These are phyloP conservation scores for Xylaria palmicola DNA, from an alignment of 495 filamentous ascomycete species.

Conservation along the genomic window DNA sequence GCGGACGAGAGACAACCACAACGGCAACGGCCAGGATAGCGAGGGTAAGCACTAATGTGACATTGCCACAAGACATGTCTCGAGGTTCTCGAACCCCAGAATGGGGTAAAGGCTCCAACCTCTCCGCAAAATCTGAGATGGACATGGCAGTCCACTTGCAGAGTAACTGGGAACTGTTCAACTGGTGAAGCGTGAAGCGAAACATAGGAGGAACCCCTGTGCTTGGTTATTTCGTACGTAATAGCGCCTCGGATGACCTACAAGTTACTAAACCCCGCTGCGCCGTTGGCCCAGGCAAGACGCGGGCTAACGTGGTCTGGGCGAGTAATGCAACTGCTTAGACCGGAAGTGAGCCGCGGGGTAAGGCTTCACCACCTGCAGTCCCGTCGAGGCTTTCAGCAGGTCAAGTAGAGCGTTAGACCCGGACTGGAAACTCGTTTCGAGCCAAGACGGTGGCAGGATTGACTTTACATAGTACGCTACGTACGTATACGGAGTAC, in stretches of 20 bases:
- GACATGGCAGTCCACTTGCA: neutral
- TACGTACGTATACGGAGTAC: too few species aligned
- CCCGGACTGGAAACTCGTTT: too few species aligned
- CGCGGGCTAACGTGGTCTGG: neutral
- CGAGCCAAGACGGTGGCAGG: too few species aligned
- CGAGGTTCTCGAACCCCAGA: conserved; percentile 1
- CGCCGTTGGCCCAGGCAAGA: too few species aligned
- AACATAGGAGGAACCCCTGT: neutral
- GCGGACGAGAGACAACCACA: too few species aligned
- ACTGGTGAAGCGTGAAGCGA: neutral
- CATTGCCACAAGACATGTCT: neutral
- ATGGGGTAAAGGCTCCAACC: conserved; percentile 1
- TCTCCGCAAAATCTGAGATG: conserved; percentile 1
- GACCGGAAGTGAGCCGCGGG: neutral
- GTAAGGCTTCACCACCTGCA: neutral
- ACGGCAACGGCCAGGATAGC: too few species aligned
- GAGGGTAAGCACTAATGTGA: too few species aligned
- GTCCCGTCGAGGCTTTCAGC: too few species aligned
- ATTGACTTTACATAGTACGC: too few species aligned
- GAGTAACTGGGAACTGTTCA: too few species aligned
- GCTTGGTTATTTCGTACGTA: conserved; percentile 9
- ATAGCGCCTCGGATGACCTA: conserved; percentile 4
- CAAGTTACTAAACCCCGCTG: too few species aligned
- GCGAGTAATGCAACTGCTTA: neutral
- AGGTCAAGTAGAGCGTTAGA: too few species aligned